Evolutionary conservation across 208 protist genomes (phyloP), one percentile per base, ranked within the genome.

Genomic region (Endotrypanum monterogeii): DNA sequence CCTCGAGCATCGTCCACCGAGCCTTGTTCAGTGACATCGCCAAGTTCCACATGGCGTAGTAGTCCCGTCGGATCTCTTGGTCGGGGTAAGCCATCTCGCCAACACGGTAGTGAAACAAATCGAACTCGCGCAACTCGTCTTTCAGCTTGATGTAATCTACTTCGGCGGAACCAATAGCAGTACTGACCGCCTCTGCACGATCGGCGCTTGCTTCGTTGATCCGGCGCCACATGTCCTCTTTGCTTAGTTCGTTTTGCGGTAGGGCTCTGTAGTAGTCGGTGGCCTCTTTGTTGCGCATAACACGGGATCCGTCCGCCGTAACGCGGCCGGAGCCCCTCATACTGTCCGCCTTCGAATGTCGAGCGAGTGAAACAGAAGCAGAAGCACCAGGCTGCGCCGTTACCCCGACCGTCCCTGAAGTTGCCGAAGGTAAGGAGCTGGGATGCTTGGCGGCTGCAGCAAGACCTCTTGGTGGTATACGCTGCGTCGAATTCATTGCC

Each of bases 1-100:
- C 90, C 80, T 97, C 90, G 16, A 97, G 85, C 93, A 95, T 94
- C n/a, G 83, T 87, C 91, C 93, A 97, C 52, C 93, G 89, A 28
- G 93, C 93, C 78, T 91, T 94, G 72, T 97, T 97, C 48, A 97
- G 85, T 16, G 89, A 86, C 88, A 94, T 93, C 57, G 89, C 85
- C 7, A 97, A 70, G 50, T 86, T 86, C 88, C 89, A 95, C 89
- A 97, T 75, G 62, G 90, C 84, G 71, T 94, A 97, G 80, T 95
- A 97, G 71, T 94, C 89, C 51, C 87, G 83, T n/a, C 90, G 90
- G 48, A 80, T 83, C 56, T 52, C 41, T 60, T 78, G 57, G 44
- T 94, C 89, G 4, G 79, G 79, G 77, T 86, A 94, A 16, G 90
- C 89, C 50, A 94, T 70, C 78, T 94, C 87, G 35, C 93, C 93